Percentiles rank a stretch among this genome's conserved stretches.
These are phyloP conservation scores for Chaetomiaceae sp. DNA, from an alignment of 2,329 filamentous ascomycete genomes.

Conservation along the genomic window DNA sequence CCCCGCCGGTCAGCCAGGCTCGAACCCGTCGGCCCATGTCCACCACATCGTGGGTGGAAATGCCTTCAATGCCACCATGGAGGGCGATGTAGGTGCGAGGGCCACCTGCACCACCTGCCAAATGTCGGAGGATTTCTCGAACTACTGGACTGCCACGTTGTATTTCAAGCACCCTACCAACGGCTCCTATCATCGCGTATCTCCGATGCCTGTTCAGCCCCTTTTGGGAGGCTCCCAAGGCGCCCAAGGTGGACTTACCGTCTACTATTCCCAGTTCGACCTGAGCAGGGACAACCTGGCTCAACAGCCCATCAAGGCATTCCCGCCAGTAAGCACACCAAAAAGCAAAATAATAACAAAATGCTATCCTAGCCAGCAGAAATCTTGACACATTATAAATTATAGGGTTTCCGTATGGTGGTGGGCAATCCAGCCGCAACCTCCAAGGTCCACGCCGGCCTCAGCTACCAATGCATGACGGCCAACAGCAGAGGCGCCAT, in stretches of 20 bases:
- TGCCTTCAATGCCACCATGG: slow-evolving; percentile 28
- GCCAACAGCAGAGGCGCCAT: slow-evolving; percentile 36
- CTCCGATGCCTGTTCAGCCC: slow-evolving; percentile 12
- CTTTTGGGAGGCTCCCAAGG: slow-evolving; percentile 21
- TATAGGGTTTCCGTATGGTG: slow-evolving; percentile 42
- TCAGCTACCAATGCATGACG: slow-evolving; percentile 40
- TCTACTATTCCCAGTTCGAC: slow-evolving; percentile 27
- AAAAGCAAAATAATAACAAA: too few species aligned
- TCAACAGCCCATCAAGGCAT: slow-evolving; percentile 26
- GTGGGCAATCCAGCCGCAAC: slow-evolving; percentile 32
- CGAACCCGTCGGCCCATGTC: slow-evolving; percentile 25
- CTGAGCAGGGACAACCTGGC: slow-evolving; percentile 26
- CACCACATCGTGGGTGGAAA: slow-evolving; percentile 30
- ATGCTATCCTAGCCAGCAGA: background rate
- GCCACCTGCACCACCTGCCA: slow-evolving; percentile 29
- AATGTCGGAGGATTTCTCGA: slow-evolving; percentile 31
- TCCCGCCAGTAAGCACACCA: slow-evolving; percentile 27
- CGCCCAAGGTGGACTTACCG: slow-evolving; percentile 25
- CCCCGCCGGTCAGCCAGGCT: slow-evolving; percentile 28
- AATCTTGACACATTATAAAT: background rate
- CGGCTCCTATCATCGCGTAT: slow-evolving; percentile 28
- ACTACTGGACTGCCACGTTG: slow-evolving; percentile 29
- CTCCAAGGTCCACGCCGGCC: slow-evolving; percentile 24
- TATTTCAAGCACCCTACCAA: slow-evolving; percentile 30
- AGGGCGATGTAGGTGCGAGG: slow-evolving; percentile 23